Base-by-base conservation (phyloP, 352 stramenopile species). In the Globisporangium spiculum region DNA sequence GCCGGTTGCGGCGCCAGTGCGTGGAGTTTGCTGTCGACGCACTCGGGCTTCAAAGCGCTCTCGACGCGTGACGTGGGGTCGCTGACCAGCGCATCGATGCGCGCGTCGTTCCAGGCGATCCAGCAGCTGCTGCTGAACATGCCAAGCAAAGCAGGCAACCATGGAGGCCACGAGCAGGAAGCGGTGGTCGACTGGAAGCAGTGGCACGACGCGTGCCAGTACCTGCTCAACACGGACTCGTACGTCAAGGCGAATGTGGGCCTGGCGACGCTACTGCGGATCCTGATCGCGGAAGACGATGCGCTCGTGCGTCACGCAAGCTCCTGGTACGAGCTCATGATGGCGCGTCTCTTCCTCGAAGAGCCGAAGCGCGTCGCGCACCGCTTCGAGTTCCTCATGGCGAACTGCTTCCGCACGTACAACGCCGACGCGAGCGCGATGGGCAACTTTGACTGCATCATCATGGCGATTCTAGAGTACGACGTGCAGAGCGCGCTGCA, bases 381-480 rank as follows among this genome's bases (percentile, higher is more conserved):
- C 54, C 87, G 83, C 5, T 88, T 92, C 41, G 81, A 92, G 69
- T 93, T 89, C 59, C 75, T 93, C 20, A 93, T 92, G 85, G 81
- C 79, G 24, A 90, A 86, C 53, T 93, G 83, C 68, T 89, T 88
- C 66, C 72, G 75, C 53, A 72, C 66, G 12, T 84, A 89, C 61
- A 71, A 88, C 48, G 68, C 65, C 24, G 67, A 73, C 5, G 67
- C 69, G 30, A 72, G 71, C 9, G 75, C 60, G 10, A 92, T 95
- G 81, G 83, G 77, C 63, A 91, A 89, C 61, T 93, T 95, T 30
- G 87, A 93, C 67, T 91, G 83, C 68, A 92, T 93, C 68, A 84
- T 92, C 52, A 62, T 93, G 56, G 83, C 84, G 30, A 82, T 95
- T 22, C 75, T 95, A 62, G 67, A 95, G 74, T 88, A 89, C 66